Conservation (phyloP, 371 early-diverging fungal genomes). For the Homolaphlyctis polyrhiza region DNA sequence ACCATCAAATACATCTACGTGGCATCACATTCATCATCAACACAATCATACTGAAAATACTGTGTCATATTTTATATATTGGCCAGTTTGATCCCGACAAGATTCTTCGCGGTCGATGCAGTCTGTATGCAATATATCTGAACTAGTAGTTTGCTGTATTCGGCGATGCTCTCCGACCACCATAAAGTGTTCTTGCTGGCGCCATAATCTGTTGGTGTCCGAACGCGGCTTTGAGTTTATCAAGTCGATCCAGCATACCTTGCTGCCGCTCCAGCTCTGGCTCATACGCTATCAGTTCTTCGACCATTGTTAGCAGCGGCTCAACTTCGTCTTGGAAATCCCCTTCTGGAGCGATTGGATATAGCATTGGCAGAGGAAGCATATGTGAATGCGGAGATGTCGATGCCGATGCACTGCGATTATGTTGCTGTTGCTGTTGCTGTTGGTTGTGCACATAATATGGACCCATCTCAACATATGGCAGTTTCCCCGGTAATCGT, state of each 20-base stretch:
- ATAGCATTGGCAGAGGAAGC: neutral
- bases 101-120: too few species aligned
- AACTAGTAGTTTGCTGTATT: too few species aligned
- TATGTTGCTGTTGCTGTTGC: neutral
- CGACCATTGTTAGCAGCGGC: neutral
- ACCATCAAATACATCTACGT: too few species aligned
- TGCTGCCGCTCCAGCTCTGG: conserved; percentile 6
- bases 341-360: neutral
- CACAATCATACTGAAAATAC: too few species aligned
- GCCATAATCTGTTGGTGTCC: neutral
- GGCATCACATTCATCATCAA: too few species aligned
- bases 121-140: too few species aligned
- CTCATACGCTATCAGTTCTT: conserved; percentile 7
- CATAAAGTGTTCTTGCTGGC: neutral
- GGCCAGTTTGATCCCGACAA: too few species aligned
- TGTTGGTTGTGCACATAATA: too few species aligned
- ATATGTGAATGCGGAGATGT: neutral
- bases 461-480: neutral
- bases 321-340: neutral
- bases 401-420: neutral
- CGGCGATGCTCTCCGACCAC: too few species aligned
- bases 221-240: conserved; percentile 3
- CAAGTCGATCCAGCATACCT: neutral
- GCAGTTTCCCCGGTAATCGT: neutral
- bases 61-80: too few species aligned